Percentiles rank a stretch among this genome's conserved stretches.
These are phyloP conservation scores for Naumovozyma castellii DNA, from an alignment of 805 yeast genomes.

Conservation along the genomic window DNA sequence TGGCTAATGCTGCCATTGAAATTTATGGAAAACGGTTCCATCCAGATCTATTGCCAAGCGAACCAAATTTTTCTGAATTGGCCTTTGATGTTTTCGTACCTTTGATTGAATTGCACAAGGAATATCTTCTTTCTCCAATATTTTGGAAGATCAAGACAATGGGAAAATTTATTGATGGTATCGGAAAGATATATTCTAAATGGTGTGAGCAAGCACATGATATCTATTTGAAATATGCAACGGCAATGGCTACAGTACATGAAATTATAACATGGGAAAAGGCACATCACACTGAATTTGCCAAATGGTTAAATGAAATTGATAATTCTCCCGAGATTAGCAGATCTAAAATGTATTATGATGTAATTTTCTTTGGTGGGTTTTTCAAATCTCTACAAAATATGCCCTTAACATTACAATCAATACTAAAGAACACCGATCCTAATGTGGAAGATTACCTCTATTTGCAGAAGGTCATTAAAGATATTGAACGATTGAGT, in stretches of 20 bases:
- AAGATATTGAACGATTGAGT: constrained; percentile 46
- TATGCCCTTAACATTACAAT: constrained; percentile 52
- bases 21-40: constrained; percentile 40
- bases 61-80: constrained; percentile 47
- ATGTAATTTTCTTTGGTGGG: constrained; percentile 47
- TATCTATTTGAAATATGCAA: constrained; percentile 51
- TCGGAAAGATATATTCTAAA: constrained; percentile 51
- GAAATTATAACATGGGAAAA: constrained; percentile 43
- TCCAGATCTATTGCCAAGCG: constrained; percentile 39
- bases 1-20: constrained; percentile 55
- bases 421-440: constrained; percentile 44
- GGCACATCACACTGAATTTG: constrained; percentile 37
- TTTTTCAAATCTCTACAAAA: constrained; percentile 47
- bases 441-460: constrained; percentile 43
- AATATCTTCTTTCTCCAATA: constrained; percentile 47
- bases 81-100: constrained; percentile 50
- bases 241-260: constrained; percentile 49
- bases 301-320: constrained; percentile 46
- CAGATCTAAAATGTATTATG: constrained; percentile 38
- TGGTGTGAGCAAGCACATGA: constrained; percentile 55
- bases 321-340: constrained; percentile 40
- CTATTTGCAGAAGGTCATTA: constrained; percentile 43
- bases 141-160: constrained; percentile 46
- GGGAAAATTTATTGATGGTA: constrained; percentile 56
- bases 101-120: constrained; percentile 46